Conservation (phyloP, 208 protist species). For the Giardia muris region DNA sequence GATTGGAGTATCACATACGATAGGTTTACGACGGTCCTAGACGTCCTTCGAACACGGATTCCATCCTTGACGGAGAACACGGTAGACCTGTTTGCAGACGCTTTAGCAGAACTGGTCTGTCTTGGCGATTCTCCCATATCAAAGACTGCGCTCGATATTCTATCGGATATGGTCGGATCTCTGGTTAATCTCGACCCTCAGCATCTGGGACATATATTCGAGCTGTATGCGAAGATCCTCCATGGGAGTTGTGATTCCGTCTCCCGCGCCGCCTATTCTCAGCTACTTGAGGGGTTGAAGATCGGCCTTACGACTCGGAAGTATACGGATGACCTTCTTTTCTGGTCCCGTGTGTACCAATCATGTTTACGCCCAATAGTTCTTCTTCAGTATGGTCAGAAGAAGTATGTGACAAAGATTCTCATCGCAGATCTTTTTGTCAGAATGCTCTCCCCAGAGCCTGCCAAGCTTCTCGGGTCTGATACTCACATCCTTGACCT, state of each 20-base stretch:
- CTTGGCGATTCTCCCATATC: neutral
- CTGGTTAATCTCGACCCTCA: neutral
- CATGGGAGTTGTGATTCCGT: too few species aligned
- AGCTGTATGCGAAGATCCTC: too few species aligned
- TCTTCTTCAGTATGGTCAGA: neutral
- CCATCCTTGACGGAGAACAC: neutral
- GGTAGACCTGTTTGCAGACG: neutral
- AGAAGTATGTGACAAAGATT: neutral
- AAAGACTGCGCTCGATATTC: neutral
- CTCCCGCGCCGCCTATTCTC: too few species aligned
- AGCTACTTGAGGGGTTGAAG: too few species aligned
- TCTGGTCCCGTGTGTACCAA: neutral
- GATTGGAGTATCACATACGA: neutral
- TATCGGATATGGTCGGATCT: neutral
- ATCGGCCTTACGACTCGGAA: too few species aligned
- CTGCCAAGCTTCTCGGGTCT: too few species aligned
- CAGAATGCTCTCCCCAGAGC: neutral
- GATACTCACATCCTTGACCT: too few species aligned
- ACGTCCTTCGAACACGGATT: neutral
- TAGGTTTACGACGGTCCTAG: neutral
- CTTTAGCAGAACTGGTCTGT: neutral
- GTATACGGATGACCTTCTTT: too few species aligned
- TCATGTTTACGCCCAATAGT: neutral
- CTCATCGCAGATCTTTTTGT: neutral
- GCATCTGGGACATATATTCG: too few species aligned